Base-by-base conservation (phyloP, 2,329 filamentous ascomycete species). In the Colletotrichum simmondsii region DNA sequence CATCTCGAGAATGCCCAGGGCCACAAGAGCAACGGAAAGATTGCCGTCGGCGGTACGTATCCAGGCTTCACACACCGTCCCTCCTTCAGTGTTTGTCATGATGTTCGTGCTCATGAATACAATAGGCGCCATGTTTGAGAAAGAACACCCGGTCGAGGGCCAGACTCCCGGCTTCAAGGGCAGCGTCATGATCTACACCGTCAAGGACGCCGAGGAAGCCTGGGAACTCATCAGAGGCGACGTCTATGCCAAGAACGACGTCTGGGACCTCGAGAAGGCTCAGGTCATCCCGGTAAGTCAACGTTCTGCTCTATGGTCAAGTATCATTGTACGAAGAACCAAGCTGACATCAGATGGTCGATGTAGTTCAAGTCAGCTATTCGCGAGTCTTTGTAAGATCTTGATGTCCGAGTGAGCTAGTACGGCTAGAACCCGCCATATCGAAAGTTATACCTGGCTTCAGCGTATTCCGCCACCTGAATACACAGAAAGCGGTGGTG, bases 261-360 rank as follows among this genome's bases (percentile, higher is more conserved):
- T 78, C 1, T 78, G 76, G 75, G 75, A 78, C 59, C 70, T 78
- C 2, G 75, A 75, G 7, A 78, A 78, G 8, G 76, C 53, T 2
- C 77, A 78, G 22, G 74, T 78, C 1, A 71, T 75, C 59, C 75
- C 75, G 65, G 76, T 77, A 70, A 67, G 71, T 66, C n/a, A 3
- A n/a, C 26, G 26, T 4, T 11, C 26, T 57, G 4, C 4, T 52
- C 8, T 5, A 24, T 12, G 10, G 28, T 8, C 28, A n/a, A 7
- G 5, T 42, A 22, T 5, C 4, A 4, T 10, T 10, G 8, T 11
- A 19, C 5, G 14, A 4, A 26, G 35, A 2, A 19, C 10, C 22
- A 5, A 5, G 16, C 59, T 62, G 19, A 62, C 5, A 10, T 22
- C 3, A 3, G 22, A 14, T 11, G 30, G 11, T 12, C 24, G 1